Conservation (phyloP, 805 yeast genomes). For the Huiozyma sinensis region DNA sequence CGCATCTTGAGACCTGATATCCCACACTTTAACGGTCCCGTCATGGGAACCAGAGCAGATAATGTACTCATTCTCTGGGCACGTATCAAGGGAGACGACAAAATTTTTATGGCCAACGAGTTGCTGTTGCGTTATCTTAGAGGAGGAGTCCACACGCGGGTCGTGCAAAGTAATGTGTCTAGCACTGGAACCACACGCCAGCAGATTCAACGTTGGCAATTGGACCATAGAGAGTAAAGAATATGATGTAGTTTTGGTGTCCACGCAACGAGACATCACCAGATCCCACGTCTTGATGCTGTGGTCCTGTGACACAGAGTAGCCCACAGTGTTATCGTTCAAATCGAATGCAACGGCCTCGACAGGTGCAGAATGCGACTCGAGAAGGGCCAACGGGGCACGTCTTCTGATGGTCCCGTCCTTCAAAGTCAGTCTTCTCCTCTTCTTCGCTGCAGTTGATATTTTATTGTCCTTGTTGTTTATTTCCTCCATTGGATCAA, state of each 20-base stretch:
- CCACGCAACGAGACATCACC: slow-evolving; percentile 74
- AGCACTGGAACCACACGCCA: slow-evolving; percentile 96
- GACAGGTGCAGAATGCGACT: slow-evolving; percentile 79
- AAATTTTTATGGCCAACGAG: slow-evolving; percentile 85
- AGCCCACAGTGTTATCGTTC: slow-evolving; percentile 69
- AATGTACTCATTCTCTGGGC: slow-evolving; percentile 72
- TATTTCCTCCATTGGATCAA: slow-evolving; percentile 38
- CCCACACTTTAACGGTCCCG: slow-evolving; percentile 94
- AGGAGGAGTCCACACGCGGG: slow-evolving; percentile 57
- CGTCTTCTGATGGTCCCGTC: slow-evolving; percentile 70
- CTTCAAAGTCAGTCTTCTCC: slow-evolving; percentile 70
- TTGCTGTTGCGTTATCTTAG: slow-evolving; percentile 57
- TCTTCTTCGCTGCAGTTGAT: slow-evolving; percentile 77
- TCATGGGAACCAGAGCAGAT: slow-evolving; percentile 91
- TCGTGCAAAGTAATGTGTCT: slow-evolving; percentile 92
- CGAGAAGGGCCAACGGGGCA: slow-evolving; percentile 68
- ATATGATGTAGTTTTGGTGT: slow-evolving; percentile 77
- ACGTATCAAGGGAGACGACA: slow-evolving; percentile 65
- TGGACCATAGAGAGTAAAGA: slow-evolving; percentile 69
- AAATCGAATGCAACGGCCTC: slow-evolving; percentile 71
- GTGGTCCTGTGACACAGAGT: slow-evolving; percentile 94
- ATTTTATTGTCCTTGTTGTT: slow-evolving; percentile 33
- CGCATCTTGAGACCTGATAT: slow-evolving; percentile 73
- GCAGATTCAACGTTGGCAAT: slow-evolving; percentile 53
- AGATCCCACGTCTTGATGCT: slow-evolving; percentile 94